Conservation (phyloP, 106 monocot genomes). For the Acanthochlamys bracteata region DNA sequence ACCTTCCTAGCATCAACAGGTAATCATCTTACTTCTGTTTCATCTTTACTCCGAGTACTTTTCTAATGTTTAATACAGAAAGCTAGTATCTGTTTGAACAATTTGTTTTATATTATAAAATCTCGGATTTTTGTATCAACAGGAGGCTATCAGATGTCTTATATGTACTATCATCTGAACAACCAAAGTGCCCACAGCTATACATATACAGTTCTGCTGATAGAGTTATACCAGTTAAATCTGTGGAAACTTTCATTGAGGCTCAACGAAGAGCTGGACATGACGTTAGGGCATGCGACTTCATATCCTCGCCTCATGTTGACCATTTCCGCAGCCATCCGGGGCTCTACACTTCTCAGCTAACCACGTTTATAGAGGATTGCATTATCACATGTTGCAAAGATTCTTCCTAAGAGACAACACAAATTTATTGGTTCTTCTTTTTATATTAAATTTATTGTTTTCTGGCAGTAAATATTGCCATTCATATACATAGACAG, state of each 20-base stretch:
- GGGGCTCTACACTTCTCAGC: constrained; percentile 62
- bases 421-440: constrained; percentile 1
- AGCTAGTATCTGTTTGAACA: no score
- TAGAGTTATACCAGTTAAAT: constrained; percentile 78
- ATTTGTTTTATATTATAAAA: neutral
- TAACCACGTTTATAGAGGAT: constrained; percentile 66
- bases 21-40: constrained; percentile 4
- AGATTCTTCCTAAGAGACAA: constrained; percentile 12
- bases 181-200: constrained; percentile 88
- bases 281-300: constrained; percentile 14
- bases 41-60: neutral
- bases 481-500: neutral
- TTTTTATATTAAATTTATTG: constrained; percentile 11
- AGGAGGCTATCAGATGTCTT: constrained; percentile 73
- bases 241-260: constrained; percentile 72
- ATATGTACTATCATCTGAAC: constrained; percentile 49
- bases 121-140: constrained; percentile 8
- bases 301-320: constrained; percentile 82
- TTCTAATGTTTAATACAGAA: neutral
- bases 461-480: constrained; percentile 10
- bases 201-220: constrained; percentile 96
- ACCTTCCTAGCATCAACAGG: constrained; percentile 89
- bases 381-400: constrained; percentile 41
- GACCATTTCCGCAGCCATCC: constrained; percentile 89
- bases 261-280: constrained; percentile 32